Evolutionary conservation across 2,329 filamentous ascomycete genomes (phyloP), one percentile per base, ranked within the genome.

Genomic region (Colletotrichum acutatum): DNA sequence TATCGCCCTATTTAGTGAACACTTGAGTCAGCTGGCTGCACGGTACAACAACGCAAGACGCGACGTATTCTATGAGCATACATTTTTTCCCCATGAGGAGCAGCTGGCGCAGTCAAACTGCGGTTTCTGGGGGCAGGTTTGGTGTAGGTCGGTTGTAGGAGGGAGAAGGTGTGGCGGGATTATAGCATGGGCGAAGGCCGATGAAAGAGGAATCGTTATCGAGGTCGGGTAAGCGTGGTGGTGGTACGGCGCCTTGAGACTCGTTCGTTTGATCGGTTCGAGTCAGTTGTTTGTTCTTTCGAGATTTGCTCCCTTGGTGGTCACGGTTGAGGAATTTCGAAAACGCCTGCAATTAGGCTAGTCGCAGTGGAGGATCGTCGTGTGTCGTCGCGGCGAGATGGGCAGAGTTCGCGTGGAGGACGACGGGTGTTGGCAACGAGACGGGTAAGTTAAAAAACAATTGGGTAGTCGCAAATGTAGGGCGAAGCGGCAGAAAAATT

Each of bases 1-100:
- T 97, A 98, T 85, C 90, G 89, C 80, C 87, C 89, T 91, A 74
- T 49, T 56, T 1, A 49, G 63, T 22, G 60, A 56, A 7, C 16
- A 19, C 42, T 34, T 22, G 24, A 4, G 66, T 72, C 46, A 72
- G 70, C 28, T 49, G 37, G 42, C 9, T 24, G 22, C 5, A 30
- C 24, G 14, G 26, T 28, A 11, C 0, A 11, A 11, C 0, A 11
- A 19, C 49, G n/a, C 24, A 49, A 5, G 34, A 72, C 26, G 74
- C 71, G 22, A 28, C 14, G 28, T n/a, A 5, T 53, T 54, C 28
- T 5, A 22, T 34, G 34, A 30, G 54, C 81, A 24, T 76, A 83
- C 81, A 82, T 76, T 82, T 78, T 77, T 83, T 83, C 73, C 81
- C 81, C 81, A 82, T 82, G 30, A 75, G 74, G 52, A 67, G 42